phyloP scores from a whole-genome alignment of 2,329 filamentous ascomycete species.

The Venturia carpophila region DNA sequence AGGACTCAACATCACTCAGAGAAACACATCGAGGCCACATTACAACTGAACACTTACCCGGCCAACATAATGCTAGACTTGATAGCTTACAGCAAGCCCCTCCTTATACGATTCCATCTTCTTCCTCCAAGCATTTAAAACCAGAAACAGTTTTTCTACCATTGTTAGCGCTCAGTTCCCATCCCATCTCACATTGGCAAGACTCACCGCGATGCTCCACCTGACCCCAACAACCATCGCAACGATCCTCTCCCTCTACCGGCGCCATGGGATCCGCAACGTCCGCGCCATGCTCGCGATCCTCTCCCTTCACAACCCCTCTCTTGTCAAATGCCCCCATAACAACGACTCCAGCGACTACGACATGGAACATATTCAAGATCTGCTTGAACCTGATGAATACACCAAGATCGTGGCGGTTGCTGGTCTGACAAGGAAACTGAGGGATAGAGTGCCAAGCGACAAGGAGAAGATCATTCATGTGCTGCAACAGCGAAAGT shows the following conservation, averaged over 20 bases:
- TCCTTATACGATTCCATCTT: background rate
- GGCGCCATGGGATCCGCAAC: background rate
- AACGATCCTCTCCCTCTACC: slow-evolving; percentile 6
- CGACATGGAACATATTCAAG: background rate
- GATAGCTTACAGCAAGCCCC: background rate
- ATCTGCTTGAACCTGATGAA: background rate
- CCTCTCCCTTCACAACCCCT: background rate
- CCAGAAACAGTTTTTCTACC: background rate
- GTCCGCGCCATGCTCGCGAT: background rate
- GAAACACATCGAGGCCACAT: background rate
- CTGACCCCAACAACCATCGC: background rate
- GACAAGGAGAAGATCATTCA: slow-evolving; percentile 4
- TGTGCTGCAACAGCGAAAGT: background rate
- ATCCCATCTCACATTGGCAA: background rate
- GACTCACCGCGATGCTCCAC: background rate
- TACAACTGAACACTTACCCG: background rate
- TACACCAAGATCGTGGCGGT: background rate
- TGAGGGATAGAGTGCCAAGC: slow-evolving; percentile 3
- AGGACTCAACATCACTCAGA: background rate
- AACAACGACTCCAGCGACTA: background rate
- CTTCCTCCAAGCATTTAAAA: background rate
- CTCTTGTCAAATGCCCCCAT: background rate
- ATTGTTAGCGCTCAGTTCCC: background rate
- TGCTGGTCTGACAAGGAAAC: background rate
- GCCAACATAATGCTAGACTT: background rate